Base-by-base conservation (phyloP, 306 rosid species). In the Delonix regia region DNA sequence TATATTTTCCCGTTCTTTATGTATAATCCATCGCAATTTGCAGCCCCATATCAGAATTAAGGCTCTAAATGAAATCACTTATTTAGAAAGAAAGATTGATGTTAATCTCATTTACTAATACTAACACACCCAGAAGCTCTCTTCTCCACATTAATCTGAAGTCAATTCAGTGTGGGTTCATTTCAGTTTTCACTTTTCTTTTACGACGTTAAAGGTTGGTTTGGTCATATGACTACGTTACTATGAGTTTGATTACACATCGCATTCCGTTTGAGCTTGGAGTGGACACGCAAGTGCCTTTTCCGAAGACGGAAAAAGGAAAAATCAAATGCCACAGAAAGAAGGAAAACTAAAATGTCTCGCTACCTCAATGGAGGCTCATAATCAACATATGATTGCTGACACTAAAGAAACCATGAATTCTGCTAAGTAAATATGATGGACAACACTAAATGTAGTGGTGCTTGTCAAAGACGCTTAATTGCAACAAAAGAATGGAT, bases 211-310 rank as follows among this genome's bases (percentile, higher is more conserved):
- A 73, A 81, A 82, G 82, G 70, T 33, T 71, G 5, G 64, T 52
- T 80, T 77, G 77, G 78, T 71, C 70, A 74, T 39, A 71, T 71
- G 70, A 42, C 33, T 66, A 82, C 77, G 86, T 70, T 78, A 65
- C 13, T 30, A 48, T 75, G 84, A 70, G 22, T 79, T 75, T 49
- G 80, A 79, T 82, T 57, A 49, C 79, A 65, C 75, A 76, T 72
- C 47, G 52, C 69, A 75, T 79, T 75, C 52, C 24, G 2, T 6
- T 65, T 33, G 30, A 71, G 59, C 21, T 47, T 8, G 36, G 36
- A 47, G 24, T n/a, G 51, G 47, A 47, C 24, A 85, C 71, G 78
- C 75, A 79, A 82, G 52, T 57, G 38, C 34, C 34, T 72, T 64
- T 80, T 3, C 72, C 81, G 13, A 36, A 13, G 44, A 60, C 42